Conservation (phyloP, 768 basidiomycete genomes). For the Mycena vulgaris region DNA sequence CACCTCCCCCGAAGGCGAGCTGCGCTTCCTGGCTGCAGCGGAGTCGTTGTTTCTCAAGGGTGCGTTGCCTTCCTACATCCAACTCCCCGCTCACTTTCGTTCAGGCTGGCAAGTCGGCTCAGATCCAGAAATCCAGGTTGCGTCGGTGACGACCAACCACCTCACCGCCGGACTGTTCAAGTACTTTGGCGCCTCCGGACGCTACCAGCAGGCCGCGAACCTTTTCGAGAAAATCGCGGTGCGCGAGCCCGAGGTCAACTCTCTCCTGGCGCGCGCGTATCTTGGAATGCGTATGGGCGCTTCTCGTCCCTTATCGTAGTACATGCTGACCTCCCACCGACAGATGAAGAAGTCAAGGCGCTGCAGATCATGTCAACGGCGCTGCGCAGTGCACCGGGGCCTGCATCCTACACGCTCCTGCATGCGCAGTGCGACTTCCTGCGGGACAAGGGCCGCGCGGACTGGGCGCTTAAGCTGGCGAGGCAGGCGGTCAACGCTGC, state of each 20-base stretch:
- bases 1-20: slow-evolving; percentile 88
- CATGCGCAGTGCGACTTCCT: slow-evolving; percentile 97
- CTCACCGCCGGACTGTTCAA: slow-evolving; percentile 95
- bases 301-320: not conserved
- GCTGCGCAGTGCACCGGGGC: slow-evolving; percentile 83
- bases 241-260: slow-evolving; percentile 92
- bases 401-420: slow-evolving; percentile 89
- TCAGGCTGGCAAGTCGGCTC: slow-evolving; percentile 98
- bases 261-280: slow-evolving; percentile 89
- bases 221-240: slow-evolving; percentile 92
- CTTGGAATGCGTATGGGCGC: slow-evolving; percentile 93
- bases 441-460: slow-evolving; percentile 84
- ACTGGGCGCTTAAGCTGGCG: slow-evolving; percentile 94
- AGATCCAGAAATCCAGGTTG: slow-evolving; percentile 98
- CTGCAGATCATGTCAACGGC: slow-evolving; percentile 93
- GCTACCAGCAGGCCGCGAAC: slow-evolving; percentile 91
- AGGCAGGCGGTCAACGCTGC: slow-evolving; percentile 98
- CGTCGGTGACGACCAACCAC: slow-evolving; percentile 96
- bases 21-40: slow-evolving; percentile 91
- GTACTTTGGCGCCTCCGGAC: slow-evolving; percentile 94
- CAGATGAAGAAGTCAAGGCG: slow-evolving; percentile 99
- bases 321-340: not conserved
- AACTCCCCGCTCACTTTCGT: not conserved
- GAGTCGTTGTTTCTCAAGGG: slow-evolving; percentile 93
- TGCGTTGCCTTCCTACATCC: slow-evolving; percentile 42